Conservation (phyloP, 176 grass and related monocot species). For the Poa pratensis region DNA sequence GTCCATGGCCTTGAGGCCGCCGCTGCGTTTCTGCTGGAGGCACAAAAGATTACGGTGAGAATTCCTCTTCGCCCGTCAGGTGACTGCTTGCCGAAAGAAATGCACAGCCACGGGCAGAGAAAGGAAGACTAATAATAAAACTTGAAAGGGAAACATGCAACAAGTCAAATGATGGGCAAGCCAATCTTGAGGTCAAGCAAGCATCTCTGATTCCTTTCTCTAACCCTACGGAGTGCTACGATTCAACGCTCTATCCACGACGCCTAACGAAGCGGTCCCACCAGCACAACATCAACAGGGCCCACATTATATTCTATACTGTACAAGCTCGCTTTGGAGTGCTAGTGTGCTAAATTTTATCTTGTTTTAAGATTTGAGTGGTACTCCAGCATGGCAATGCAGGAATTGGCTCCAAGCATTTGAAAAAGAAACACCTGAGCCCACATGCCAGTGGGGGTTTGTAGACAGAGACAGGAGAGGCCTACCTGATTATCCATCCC, state of each 20-base stretch:
- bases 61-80: neutral
- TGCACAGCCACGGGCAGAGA: neutral
- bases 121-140: neutral
- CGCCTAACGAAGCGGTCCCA: neutral
- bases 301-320: neutral
- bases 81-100: neutral
- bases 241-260: neutral
- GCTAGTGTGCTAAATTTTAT: neutral
- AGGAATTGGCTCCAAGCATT: neutral
- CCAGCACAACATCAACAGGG: neutral
- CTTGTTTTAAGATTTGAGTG: neutral
- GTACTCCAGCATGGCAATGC: neutral
- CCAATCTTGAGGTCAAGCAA: neutral
- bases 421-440: neutral
- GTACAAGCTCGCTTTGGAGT: neutral
- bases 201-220: neutral
- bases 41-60: neutral
- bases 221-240: neutral
- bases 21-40: slow-evolving; percentile 54
- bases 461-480: neutral
- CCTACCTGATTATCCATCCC: neutral
- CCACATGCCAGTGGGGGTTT: neutral
- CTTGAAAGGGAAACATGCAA: neutral
- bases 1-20: slow-evolving; percentile 78
- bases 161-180: neutral